phyloP scores from a whole-genome alignment of 2,329 filamentous ascomycete species.

The Parastagonospora avenae region DNA sequence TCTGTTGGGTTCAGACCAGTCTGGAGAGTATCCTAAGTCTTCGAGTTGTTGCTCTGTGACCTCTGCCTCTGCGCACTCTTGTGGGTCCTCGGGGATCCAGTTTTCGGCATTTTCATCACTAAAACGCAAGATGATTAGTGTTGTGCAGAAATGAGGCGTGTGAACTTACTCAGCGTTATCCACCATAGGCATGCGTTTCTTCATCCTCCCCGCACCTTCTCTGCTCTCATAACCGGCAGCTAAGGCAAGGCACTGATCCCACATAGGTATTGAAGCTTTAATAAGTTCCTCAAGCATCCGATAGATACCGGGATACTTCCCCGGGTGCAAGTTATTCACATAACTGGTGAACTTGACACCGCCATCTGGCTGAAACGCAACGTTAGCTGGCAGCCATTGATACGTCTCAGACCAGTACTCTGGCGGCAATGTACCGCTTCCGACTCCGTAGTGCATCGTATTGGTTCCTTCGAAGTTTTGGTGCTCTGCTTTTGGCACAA shows the following conservation, averaged over 20 bases:
- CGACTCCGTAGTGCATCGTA: background rate
- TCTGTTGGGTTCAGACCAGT: conserved; percentile 1
- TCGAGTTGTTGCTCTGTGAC: conserved; percentile 1
- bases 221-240: no score
- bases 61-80: conserved; percentile 7
- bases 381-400: conserved; percentile 59
- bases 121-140: background rate
- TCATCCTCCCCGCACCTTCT: conserved; percentile 15
- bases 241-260: conserved; percentile 28
- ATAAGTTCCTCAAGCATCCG: conserved; percentile 25
- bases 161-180: conserved; percentile 7
- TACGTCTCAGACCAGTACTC: conserved; percentile 27
- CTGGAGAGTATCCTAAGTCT: background rate
- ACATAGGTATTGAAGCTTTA: conserved; percentile 22
- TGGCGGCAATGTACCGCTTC: background rate
- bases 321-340: conserved; percentile 61
- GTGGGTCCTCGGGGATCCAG: conserved; percentile 16
- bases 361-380: conserved; percentile 46
- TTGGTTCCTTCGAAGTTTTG: conserved; percentile 3
- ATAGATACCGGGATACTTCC: conserved; percentile 23
- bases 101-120: conserved; percentile 20
- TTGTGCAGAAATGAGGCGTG: background rate
- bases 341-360: conserved; percentile 55
- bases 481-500: conserved; percentile 3
- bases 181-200: conserved; percentile 8